phyloP scores from a whole-genome alignment of 495 filamentous ascomycete species.

The Penicillium antarcticum region DNA sequence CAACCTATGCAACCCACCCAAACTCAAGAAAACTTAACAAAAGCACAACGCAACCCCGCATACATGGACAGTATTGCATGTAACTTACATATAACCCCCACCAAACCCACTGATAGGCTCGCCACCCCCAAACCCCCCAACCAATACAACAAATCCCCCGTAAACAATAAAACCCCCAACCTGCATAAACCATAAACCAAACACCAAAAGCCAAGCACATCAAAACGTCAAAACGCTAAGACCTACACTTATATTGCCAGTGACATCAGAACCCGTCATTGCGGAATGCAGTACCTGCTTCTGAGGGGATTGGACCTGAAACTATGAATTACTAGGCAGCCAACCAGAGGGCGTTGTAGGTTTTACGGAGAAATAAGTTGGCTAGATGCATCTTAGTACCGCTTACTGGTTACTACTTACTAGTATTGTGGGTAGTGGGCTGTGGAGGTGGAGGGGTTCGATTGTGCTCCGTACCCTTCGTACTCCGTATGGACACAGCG shows the following conservation, averaged over 20 bases:
- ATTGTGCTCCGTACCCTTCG: too few relatives aligned
- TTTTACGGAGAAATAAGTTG: not conserved
- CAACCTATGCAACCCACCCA: too few relatives aligned
- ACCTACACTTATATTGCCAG: not conserved
- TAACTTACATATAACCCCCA: too few relatives aligned
- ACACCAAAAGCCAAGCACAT: too few relatives aligned
- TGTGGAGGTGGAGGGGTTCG: too few relatives aligned
- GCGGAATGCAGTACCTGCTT: not conserved
- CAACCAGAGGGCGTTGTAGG: not conserved
- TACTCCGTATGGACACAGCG: too few relatives aligned
- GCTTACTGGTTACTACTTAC: too few relatives aligned
- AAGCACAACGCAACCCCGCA: too few relatives aligned
- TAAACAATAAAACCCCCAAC: not conserved
- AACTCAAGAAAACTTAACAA: too few relatives aligned
- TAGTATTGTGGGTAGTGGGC: too few relatives aligned
- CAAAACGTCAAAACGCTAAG: not conserved
- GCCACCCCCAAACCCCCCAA: constrained; percentile 4
- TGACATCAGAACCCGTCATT: constrained; percentile 18
- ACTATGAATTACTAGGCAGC: not conserved
- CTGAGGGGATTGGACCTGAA: not conserved
- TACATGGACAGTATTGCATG: too few relatives aligned
- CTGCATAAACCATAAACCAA: not conserved
- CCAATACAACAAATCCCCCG: not conserved
- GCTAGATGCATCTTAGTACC: too few relatives aligned
- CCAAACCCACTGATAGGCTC: constrained; percentile 1